Percentiles rank a stretch among this genome's conserved stretches.
These are phyloP conservation scores for Prunus davidiana DNA, from an alignment of 306 rosid species.

Conservation along the genomic window DNA sequence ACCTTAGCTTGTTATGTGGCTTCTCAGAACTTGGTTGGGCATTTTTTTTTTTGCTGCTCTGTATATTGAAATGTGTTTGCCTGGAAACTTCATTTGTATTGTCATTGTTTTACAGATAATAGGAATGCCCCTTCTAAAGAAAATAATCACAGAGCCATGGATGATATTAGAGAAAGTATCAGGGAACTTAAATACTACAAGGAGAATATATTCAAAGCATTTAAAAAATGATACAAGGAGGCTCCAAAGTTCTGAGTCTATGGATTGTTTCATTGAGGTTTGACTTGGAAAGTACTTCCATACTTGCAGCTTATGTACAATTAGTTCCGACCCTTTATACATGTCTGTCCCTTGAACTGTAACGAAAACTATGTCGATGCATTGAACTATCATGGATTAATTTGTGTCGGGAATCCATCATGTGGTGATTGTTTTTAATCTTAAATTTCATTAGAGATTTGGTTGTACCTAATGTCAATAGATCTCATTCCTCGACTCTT, in stretches of 20 bases:
- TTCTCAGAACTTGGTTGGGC: background rate
- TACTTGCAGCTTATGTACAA: background rate
- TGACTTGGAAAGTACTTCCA: background rate
- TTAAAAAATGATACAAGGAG: slow-evolving; percentile 39
- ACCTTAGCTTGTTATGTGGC: background rate
- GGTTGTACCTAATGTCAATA: no score
- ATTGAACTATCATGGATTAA: no score
- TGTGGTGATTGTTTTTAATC: no score
- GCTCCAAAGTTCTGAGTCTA: background rate
- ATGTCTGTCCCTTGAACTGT: background rate
- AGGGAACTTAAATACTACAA: slow-evolving; percentile 73
- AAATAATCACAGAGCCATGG: slow-evolving; percentile 90
- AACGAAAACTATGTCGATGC: no score
- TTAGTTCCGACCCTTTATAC: background rate
- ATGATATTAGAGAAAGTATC: slow-evolving; percentile 91
- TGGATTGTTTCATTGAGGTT: background rate
- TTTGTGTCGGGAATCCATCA: no score
- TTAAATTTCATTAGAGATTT: no score
- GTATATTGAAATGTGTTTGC: no score
- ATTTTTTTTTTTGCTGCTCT: no score
- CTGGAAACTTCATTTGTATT: background rate
- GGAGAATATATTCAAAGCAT: slow-evolving; percentile 67
- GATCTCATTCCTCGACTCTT: no score
- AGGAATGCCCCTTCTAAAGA: slow-evolving; percentile 65
- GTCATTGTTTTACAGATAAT: slow-evolving; percentile 48